phyloP scores from a whole-genome alignment of 192 early-diverging fungal genomes.

The Podochytrium sp. region DNA sequence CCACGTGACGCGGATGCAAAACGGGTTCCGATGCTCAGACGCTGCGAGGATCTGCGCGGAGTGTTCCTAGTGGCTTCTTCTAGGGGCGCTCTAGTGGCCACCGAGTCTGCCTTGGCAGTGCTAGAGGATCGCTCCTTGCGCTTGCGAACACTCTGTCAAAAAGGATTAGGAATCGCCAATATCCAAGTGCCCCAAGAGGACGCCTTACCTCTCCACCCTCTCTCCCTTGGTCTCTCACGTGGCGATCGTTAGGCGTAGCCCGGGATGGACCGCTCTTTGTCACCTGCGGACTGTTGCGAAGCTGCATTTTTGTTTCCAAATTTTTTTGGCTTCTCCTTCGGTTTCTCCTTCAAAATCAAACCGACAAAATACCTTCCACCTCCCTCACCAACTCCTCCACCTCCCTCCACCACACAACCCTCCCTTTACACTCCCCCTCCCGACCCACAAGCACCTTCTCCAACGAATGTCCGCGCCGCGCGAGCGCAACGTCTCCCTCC shows the following conservation, averaged over 20 bases:
- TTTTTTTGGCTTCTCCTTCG: background rate
- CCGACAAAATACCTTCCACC: slow-evolving; percentile 6
- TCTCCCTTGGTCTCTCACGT: background rate
- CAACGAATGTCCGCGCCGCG: slow-evolving; percentile 24
- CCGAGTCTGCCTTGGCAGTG: too few species aligned
- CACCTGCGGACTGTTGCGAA: background rate
- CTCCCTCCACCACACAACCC: slow-evolving; percentile 23
- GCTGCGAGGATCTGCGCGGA: too few species aligned
- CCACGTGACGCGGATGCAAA: too few species aligned
- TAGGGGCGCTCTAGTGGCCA: too few species aligned
- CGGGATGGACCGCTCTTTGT: background rate
- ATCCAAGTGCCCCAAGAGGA: too few species aligned
- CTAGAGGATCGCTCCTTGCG: too few species aligned
- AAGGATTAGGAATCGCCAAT: too few species aligned
- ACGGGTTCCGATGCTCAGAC: too few species aligned
- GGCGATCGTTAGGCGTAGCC: background rate
- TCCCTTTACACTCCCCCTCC: slow-evolving; percentile 11
- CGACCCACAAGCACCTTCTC: slow-evolving; percentile 25
- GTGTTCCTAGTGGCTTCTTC: too few species aligned
- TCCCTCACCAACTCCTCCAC: slow-evolving; percentile 25
- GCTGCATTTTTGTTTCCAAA: background rate
- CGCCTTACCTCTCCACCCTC: background rate
- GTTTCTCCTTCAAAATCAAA: background rate
- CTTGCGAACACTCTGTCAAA: background rate
- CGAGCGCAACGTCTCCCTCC: slow-evolving; percentile 19